Evolutionary conservation across 805 yeast species (phyloP), one percentile per base, ranked within the genome.

Genomic region (Sugiyamaella smithiae): DNA sequence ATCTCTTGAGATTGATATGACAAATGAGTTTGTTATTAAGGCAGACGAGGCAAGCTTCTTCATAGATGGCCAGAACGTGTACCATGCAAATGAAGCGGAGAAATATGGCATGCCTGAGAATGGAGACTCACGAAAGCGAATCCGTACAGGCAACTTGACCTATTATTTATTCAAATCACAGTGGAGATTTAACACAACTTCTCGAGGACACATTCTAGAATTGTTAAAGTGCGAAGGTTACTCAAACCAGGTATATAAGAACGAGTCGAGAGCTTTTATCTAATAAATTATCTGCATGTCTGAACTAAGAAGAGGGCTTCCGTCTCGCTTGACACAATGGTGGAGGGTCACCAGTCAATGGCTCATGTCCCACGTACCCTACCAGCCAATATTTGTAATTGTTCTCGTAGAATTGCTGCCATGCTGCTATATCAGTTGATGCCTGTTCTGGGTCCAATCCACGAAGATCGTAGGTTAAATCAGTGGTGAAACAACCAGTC

Each of bases 401-500:
- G 24, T 62, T 62, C 5, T 58, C 71, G 54, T 69, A 84, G 57
- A 70, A 84, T 0, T 54, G 31, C 46, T 75, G 74, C 90, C 90
- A 84, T 35, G 70, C 63, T 1, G 38, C 42, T 3, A 84, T 65
- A 36, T 74, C 76, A 2, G 52, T 48, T 2, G 53, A 55, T 0
- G 74, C 78, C 28, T 69, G 70, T 2, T 64, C 65, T 3, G 57
- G 56, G 49, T 77, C 80, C 19, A 84, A 65, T 0, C 84, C 88
- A 29, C 90, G 66, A 37, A 85, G 64, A 61, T 85, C 91, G 61
- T 78, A 74, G 0, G 90, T 84, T 52, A 73, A 72, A 57, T 84
- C 84, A 28, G 76, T 78, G 35, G 66, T 61, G 50, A 85, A 79
- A 57, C 89, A 84, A 2, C 90, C 90, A 1, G 88, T 84, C 2